Evolutionary conservation across 306 rosid genomes (phyloP).

Genomic region (Castanea mollissima): DNA sequence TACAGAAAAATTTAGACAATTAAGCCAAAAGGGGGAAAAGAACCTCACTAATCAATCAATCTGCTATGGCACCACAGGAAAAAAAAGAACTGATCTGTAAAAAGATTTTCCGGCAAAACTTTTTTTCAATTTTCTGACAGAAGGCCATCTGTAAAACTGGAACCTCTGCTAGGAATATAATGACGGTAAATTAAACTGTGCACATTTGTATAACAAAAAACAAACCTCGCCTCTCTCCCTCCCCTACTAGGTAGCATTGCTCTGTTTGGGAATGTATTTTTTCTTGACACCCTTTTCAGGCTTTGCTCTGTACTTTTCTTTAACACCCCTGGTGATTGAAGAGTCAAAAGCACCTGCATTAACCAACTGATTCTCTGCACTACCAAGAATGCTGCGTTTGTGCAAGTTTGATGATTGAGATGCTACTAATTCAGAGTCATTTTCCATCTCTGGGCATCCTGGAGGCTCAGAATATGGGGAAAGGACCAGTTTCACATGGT

Average conservation of each 20-base stretch:
- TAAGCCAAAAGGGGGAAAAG: slow-evolving; percentile 14
- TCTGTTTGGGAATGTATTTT: slow-evolving; percentile 57
- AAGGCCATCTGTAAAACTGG: slow-evolving; percentile 65
- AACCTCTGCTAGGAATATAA: slow-evolving; percentile 58
- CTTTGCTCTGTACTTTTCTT: slow-evolving; percentile 46
- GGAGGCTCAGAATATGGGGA: slow-evolving; percentile 34
- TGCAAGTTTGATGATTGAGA: slow-evolving; percentile 29
- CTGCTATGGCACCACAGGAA: slow-evolving; percentile 33
- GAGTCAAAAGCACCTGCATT: slow-evolving; percentile 21
- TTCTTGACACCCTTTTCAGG: slow-evolving; percentile 48
- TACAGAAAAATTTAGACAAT: slow-evolving; percentile 23
- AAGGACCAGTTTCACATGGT: slow-evolving; percentile 54
- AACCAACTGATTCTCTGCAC: slow-evolving; percentile 33
- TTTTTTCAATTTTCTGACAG: slow-evolving; percentile 59
- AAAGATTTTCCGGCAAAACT: slow-evolving; percentile 42
- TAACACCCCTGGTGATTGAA: slow-evolving; percentile 32
- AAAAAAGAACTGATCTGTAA: slow-evolving; percentile 31
- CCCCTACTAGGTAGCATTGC: slow-evolving; percentile 34
- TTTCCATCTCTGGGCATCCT: slow-evolving; percentile 27
- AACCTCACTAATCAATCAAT: slow-evolving; percentile 35
- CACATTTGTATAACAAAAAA: slow-evolving; percentile 44
- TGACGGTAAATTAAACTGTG: slow-evolving; percentile 45
- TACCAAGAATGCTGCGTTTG: slow-evolving; percentile 32
- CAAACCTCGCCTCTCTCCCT: slow-evolving; percentile 33
- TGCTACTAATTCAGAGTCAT: slow-evolving; percentile 22